A percentile compares a stretch with the other conserved stretches of the same genome.
phyloP scores from a whole-genome alignment of 805 yeast species.

The Cyberlindnera galapagoensis region DNA sequence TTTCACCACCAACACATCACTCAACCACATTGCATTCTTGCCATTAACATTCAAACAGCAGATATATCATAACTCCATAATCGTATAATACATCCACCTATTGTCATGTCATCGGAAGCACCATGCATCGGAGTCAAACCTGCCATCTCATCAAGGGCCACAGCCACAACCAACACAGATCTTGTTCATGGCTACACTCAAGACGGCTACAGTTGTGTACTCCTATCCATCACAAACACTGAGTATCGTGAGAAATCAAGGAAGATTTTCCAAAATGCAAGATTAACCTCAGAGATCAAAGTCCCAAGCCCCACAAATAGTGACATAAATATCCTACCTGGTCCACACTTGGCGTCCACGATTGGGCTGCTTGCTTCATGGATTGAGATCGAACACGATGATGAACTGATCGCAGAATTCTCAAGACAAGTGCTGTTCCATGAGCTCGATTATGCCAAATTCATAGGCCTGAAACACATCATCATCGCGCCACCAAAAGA shows the following conservation, averaged over 20 bases:
- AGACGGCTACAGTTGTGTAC: constrained; percentile 44
- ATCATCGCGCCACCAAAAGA: constrained; percentile 62
- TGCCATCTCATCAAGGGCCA: constrained; percentile 25
- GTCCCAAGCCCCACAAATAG: constrained; percentile 36
- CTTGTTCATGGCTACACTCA: constrained; percentile 25
- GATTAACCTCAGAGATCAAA: constrained; percentile 16
- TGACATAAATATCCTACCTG: constrained; percentile 39
- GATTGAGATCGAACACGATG: constrained; percentile 59
- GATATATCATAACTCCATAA: background rate
- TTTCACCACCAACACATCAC: too few species aligned
- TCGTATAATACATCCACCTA: background rate
- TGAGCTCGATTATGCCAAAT: constrained; percentile 53
- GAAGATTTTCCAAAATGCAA: constrained; percentile 30
- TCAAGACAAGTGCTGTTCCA: constrained; percentile 51
- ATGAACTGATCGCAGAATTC: constrained; percentile 41
- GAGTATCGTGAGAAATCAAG: constrained; percentile 40
- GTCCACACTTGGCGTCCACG: constrained; percentile 33
- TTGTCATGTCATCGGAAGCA: background rate
- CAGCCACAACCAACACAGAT: constrained; percentile 25
- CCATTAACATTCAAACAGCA: too few species aligned
- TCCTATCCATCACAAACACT: constrained; percentile 49
- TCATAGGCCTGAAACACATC: constrained; percentile 48
- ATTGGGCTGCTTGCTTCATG: constrained; percentile 61
- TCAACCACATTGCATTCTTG: too few species aligned
- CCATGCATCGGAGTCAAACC: constrained; percentile 43